Evolutionary conservation across 345 rosid genomes (phyloP).

Genomic region (Aethionema arabicum): DNA sequence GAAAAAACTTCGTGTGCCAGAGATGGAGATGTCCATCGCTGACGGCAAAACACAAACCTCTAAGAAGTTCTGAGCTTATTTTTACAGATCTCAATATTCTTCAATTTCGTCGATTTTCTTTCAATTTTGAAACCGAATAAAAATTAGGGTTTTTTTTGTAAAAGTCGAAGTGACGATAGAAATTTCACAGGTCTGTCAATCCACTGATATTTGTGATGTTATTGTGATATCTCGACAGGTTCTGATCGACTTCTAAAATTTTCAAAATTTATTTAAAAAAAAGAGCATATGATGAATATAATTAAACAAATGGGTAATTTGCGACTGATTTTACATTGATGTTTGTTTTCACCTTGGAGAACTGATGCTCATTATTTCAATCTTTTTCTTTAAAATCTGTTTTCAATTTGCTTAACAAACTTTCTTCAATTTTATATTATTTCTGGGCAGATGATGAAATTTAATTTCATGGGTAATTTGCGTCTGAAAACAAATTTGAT

Average conservation of each 20-base stretch:
- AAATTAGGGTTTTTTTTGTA: background rate
- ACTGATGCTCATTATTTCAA: conserved; percentile 31
- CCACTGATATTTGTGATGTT: conserved; percentile 35
- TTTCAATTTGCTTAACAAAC: background rate
- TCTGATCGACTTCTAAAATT: conserved; percentile 27
- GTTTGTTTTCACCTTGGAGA: conserved; percentile 41
- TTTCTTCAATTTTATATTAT: background rate
- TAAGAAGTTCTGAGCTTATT: conserved; percentile 40
- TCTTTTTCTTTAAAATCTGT: background rate
- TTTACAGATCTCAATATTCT: background rate
- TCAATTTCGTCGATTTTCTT: background rate
- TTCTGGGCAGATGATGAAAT: conserved; percentile 32
- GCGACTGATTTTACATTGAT: conserved; percentile 34
- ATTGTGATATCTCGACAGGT: conserved; percentile 36
- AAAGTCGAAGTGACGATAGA: conserved; percentile 32
- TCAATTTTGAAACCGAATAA: background rate
- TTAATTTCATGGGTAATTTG: conserved; percentile 40
- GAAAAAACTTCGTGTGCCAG: conserved; percentile 27
- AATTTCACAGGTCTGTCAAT: conserved; percentile 40
- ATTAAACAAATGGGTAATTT: conserved; percentile 30
- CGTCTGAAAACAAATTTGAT: conserved; percentile 38
- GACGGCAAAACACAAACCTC: conserved; percentile 40
- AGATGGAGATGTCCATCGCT: conserved; percentile 27
- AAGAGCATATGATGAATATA: conserved; percentile 30
- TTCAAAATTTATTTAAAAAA: background rate